Conservation (phyloP, 139 green algal species). For the Microglena sp. region DNA sequence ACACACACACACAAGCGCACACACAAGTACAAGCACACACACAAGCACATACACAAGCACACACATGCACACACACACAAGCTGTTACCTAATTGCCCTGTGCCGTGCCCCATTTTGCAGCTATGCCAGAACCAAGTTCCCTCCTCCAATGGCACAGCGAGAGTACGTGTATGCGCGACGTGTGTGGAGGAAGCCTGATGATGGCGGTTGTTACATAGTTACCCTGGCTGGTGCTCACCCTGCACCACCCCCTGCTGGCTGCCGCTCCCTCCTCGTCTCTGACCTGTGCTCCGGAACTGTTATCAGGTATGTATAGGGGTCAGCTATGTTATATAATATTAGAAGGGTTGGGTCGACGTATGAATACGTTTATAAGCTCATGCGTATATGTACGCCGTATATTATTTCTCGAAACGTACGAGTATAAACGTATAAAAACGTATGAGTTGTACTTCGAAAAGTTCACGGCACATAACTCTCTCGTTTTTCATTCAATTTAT, state of each 20-base stretch:
- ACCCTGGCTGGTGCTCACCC: constrained; percentile 12
- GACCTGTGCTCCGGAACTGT: constrained; percentile 45
- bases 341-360: no score
- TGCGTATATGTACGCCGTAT: no score
- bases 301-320: constrained; percentile 31
- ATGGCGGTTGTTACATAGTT: constrained; percentile 49
- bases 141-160: constrained; percentile 47
- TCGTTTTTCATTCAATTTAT: no score
- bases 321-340: no score
- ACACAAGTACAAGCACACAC: no score
- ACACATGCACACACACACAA: background rate
- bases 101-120: constrained; percentile 7
- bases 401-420: no score
- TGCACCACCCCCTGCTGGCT: constrained; percentile 9
- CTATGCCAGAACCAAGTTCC: constrained; percentile 49
- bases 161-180: constrained; percentile 61
- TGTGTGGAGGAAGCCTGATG: constrained; percentile 46
- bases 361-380: no score
- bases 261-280: constrained; percentile 32
- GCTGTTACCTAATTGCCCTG: background rate
- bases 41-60: no score
- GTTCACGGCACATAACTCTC: no score
- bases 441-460: no score
- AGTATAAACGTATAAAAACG: no score
- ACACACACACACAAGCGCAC: no score